Base-by-base conservation (phyloP, 176 grass and related monocot species). In the Avena atlantica region DNA sequence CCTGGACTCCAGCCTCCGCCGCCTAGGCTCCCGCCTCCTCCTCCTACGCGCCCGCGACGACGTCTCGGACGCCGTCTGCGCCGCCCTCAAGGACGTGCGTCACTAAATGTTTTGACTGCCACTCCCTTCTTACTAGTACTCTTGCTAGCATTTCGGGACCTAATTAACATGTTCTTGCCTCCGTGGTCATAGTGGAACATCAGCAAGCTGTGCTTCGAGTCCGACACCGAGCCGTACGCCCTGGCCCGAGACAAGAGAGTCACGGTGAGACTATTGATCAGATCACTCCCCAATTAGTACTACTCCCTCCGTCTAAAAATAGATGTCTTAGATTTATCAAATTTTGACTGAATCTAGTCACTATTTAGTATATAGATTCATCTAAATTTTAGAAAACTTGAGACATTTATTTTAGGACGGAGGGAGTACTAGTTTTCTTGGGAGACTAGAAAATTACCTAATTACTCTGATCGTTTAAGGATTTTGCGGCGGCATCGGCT, bases 181-280 rank as follows among this genome's bases (percentile, higher is more conserved):
- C 47, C n/a, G 14, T 55, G 8, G 69, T 86, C 34, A 60, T 27
- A 98, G 96, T 98, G 96, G 93, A 98, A 96, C 71, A 94, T 98
- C 66, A 77, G 79, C 62, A 94, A 94, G 36, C 85, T 96, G 36
- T 98, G 93, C 87, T 98, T 90, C 65, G 96, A 98, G 87, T 89
- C 75, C n/a, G 93, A 98, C 75, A 90, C 90, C 10, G 93, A 98
- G 79, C 93, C 96, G 2, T 98, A 96, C 81, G 91, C 84, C 14
- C 65, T 87, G 58, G 79, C 85, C 27, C 92, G 85, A 3, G 93
- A 96, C 83, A 88, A 91, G 76, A 93, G 88, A 92, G 96, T 98
- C 70, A 91, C 42, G 85, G 96, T 93, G 29, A 84, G 63, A 12
- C 17, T 5, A 49, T 45, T 71, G 13, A 71, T 74, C 64, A 17